Conservation (phyloP, 495 filamentous ascomycete genomes). For the Xylaria scruposa region DNA sequence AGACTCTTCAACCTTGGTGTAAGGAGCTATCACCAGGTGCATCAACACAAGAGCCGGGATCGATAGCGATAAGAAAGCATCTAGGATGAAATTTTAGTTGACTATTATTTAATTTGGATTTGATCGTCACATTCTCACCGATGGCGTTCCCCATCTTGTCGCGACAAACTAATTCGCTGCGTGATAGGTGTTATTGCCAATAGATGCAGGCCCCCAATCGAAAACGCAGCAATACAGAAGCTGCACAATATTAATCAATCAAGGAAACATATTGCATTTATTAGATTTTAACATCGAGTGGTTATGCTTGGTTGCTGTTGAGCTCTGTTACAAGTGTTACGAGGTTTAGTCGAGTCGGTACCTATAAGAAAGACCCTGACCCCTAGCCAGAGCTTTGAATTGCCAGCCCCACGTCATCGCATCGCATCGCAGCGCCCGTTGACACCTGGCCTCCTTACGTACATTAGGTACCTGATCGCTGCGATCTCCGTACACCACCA, state of each 20-base stretch:
- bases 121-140: slow-evolving; percentile 14
- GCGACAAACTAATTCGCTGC: neutral
- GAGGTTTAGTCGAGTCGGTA: neutral
- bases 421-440: slow-evolving; percentile 27
- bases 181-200: neutral
- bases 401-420: slow-evolving; percentile 11
- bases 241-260: neutral
- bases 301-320: neutral
- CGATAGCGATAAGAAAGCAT: slow-evolving; percentile 58
- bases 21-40: slow-evolving; percentile 82
- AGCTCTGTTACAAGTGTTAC: neutral
- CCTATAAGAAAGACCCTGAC: neutral
- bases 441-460: slow-evolving; percentile 37
- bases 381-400: slow-evolving; percentile 4
- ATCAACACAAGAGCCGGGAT: slow-evolving; percentile 72
- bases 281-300: neutral
- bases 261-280: neutral
- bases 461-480: neutral
- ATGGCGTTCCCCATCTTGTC: slow-evolving; percentile 24
- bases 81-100: slow-evolving; percentile 39
- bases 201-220: neutral
- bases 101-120: neutral
- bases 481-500: no score
- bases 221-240: neutral
- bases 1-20: slow-evolving; percentile 98